Base-by-base conservation (phyloP, 805 yeast species). In the Lachancea dasiensis region DNA sequence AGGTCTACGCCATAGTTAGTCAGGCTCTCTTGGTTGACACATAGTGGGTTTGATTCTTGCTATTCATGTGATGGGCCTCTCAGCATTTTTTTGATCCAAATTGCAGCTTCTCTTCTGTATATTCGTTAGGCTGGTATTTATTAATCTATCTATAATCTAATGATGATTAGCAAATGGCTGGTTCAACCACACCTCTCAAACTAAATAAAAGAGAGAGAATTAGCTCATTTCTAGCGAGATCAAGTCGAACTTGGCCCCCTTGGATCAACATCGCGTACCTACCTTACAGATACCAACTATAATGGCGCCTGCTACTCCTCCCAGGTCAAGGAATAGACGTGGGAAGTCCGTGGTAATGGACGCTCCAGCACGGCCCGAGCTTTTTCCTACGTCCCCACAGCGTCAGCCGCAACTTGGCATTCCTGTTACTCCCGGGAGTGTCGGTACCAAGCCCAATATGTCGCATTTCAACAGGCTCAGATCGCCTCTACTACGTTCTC, bases 231-330 rank as follows among this genome's bases (percentile, higher is more conserved):
- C n/a, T n/a, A n/a, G n/a, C n/a, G n/a, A n/a, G n/a, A n/a, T n/a
- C n/a, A n/a, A n/a, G n/a, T n/a, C n/a, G n/a, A n/a, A n/a, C n/a
- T n/a, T n/a, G n/a, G n/a, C n/a, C n/a, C n/a, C n/a, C n/a, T n/a
- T n/a, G n/a, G n/a, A n/a, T n/a, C n/a, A n/a, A n/a, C n/a, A n/a
- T n/a, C n/a, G n/a, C n/a, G n/a, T n/a, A n/a, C n/a, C 17, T 16
- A n/a, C 24, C 5, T 7, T 11, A 21, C n/a, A 6, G 9, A 10
- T 13, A 6, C 5, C 23, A 5, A 19, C n/a, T 8, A 28, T 16
- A 15, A 58, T 54, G 56, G 46, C 52, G 14, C 63, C 63, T 17
- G 49, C 60, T 13, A 58, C 63, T 5, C 63, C 63, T 19, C 63
- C 63, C 15, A 45, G 56, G 37, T 52, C 60, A 1, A 51, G 56